A percentile compares a stretch with the other conserved stretches of the same genome.
Evolutionary conservation across 2,329 filamentous ascomycete genomes (phyloP).

Genomic region (Hypoxylon sp.): DNA sequence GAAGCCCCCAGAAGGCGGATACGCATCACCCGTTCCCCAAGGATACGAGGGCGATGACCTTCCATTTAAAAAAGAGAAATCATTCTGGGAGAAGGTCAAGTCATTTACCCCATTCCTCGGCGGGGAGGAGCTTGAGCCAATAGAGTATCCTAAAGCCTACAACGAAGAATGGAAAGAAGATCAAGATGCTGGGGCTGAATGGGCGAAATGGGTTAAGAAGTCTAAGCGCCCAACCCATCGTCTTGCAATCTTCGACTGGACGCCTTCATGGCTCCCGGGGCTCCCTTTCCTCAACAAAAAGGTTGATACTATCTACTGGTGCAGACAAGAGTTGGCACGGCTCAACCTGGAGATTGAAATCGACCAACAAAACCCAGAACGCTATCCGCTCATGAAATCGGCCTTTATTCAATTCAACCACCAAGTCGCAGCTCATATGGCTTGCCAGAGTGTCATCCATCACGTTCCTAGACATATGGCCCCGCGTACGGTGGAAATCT

Average conservation of each 20-base stretch:
- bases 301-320: conserved; percentile 95
- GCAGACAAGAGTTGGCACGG: conserved; percentile 85
- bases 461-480: conserved; percentile 95
- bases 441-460: conserved; percentile 90
- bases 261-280: conserved; percentile 77
- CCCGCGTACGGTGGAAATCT: conserved; percentile 91
- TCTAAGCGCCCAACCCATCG: conserved; percentile 89
- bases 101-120: conserved; percentile 64
- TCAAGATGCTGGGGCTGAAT: conserved; percentile 74
- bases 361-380: conserved; percentile 87
- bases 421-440: conserved; percentile 98
- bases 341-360: conserved; percentile 92
- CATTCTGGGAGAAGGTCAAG: conserved; percentile 66
- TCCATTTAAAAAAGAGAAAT: conserved; percentile 61
- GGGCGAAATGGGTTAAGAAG: conserved; percentile 85
- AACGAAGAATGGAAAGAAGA: conserved; percentile 70
- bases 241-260: conserved; percentile 71
- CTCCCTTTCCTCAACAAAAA: conserved; percentile 87
- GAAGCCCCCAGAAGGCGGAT: conserved; percentile 72
- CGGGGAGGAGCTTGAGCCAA: conserved; percentile 56
- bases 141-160: conserved; percentile 73
- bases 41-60: conserved; percentile 62
- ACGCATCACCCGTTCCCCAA: conserved; percentile 72
- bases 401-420: conserved; percentile 99
- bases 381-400: conserved; percentile 92